phyloP scores from a whole-genome alignment of 73 alveolate genomes.

The Paramecium octaurelia region DNA sequence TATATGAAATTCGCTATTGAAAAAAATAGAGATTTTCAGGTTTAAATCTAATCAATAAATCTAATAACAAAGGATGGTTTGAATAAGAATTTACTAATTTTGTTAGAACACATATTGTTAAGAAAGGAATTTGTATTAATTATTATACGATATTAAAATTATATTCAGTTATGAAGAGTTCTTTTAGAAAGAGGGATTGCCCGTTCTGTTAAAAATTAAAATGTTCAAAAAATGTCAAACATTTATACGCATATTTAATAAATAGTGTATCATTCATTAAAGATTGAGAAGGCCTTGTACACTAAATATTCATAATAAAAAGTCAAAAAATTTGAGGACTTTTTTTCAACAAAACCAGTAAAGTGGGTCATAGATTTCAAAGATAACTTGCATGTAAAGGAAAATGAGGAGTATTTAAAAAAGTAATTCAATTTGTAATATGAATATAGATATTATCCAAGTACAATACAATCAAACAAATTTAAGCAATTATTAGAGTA shows the following conservation, averaged over 20 bases:
- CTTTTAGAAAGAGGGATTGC: conserved; percentile 6
- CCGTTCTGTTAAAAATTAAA: not conserved
- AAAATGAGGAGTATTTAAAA: conserved; percentile 56
- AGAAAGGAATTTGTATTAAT: not conserved
- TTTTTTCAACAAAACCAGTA: not conserved
- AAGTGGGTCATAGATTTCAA: conserved; percentile 49
- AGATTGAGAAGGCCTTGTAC: conserved; percentile 48
- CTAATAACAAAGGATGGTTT: not conserved
- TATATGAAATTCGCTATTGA: not conserved
- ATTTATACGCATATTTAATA: not conserved
- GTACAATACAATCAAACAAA: not conserved
- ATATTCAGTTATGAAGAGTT: not conserved
- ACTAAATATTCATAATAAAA: conserved; percentile 38
- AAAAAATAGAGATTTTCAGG: not conserved
- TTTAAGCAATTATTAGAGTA: conserved; percentile 39
- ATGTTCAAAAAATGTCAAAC: not conserved
- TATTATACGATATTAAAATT: not conserved
- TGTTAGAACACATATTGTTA: not conserved
- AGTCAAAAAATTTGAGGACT: conserved; percentile 29
- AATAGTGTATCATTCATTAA: conserved; percentile 17
- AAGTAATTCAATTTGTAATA: not conserved
- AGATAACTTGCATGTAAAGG: conserved; percentile 15
- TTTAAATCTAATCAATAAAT: not conserved
- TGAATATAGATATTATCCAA: conserved; percentile 22
- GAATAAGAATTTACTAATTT: not conserved